These are phyloP conservation scores for Hippophae gyantsensis DNA, from an alignment of 306 rosid species.

Conservation along the genomic window DNA sequence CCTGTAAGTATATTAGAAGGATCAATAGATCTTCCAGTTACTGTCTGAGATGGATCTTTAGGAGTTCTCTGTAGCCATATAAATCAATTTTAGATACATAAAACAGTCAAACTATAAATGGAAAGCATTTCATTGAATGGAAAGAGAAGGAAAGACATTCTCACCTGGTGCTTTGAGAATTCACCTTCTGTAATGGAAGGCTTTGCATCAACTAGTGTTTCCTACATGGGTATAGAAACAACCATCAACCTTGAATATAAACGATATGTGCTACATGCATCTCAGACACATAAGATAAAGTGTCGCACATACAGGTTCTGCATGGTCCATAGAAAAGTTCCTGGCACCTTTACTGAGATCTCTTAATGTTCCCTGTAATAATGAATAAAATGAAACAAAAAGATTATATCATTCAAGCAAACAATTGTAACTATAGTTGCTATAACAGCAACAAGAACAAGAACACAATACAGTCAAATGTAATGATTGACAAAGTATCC, in stretches of 20 bases:
- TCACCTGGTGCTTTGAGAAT: conserved; percentile 42
- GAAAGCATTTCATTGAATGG: conserved; percentile 14
- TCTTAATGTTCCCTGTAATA: conserved; percentile 82
- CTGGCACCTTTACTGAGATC: conserved; percentile 94
- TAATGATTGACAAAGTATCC: no score
- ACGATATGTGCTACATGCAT: neutral
- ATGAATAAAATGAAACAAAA: conserved; percentile 26
- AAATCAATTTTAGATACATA: conserved; percentile 13
- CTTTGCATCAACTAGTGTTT: conserved; percentile 58
- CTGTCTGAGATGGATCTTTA: conserved; percentile 40
- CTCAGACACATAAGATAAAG: conserved; percentile 4
- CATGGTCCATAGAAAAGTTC: conserved; percentile 48
- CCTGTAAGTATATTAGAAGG: conserved; percentile 38
- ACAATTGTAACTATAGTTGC: neutral
- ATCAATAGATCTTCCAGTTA: conserved; percentile 41
- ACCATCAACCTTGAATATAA: neutral
- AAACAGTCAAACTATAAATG: conserved; percentile 14
- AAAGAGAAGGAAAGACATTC: conserved; percentile 32
- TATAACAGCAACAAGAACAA: conserved; percentile 1
- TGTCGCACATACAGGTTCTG: conserved; percentile 50
- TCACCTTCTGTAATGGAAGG: conserved; percentile 50
- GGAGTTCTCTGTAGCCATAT: conserved; percentile 43
- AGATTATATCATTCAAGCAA: conserved; percentile 9
- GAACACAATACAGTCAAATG: no score
- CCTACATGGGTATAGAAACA: conserved; percentile 37